A percentile compares a stretch with the other conserved stretches of the same genome.
Conservation (phyloP, 2,329 filamentous ascomycete species). For the Elsinoe fawcettii region DNA sequence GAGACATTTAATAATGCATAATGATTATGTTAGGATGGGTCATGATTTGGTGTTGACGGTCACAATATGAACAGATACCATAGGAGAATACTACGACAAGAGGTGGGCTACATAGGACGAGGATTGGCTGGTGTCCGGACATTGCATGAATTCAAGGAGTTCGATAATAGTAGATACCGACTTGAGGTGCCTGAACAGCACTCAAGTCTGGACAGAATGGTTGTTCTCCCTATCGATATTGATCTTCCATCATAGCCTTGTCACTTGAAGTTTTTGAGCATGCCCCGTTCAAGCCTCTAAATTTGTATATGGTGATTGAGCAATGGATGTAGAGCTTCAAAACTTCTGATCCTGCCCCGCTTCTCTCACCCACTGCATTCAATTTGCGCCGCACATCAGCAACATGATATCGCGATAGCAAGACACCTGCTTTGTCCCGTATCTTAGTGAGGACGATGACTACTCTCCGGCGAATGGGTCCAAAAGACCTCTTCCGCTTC, state of each 20-base stretch:
- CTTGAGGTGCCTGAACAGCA: not conserved
- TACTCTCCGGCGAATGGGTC: slow-evolving; percentile 76
- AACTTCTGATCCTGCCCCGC: not conserved
- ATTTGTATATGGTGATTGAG: too few relatives aligned
- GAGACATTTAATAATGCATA: not conserved
- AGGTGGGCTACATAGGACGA: not conserved
- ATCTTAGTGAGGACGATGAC: slow-evolving; percentile 50
- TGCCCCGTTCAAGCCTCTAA: too few relatives aligned
- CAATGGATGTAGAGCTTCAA: too few relatives aligned
- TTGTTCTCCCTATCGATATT: too few relatives aligned
- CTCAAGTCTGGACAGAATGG: not conserved
- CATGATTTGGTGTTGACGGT: slow-evolving; percentile 1
- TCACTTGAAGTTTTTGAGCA: too few relatives aligned
- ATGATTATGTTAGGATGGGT: slow-evolving; percentile 1
- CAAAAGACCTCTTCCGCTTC: slow-evolving; percentile 77
- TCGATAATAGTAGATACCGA: slow-evolving; percentile 6
- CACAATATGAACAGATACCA: slow-evolving; percentile 4
- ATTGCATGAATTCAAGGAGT: not conserved
- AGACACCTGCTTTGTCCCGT: not conserved
- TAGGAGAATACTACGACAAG: not conserved
- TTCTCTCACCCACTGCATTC: not conserved
- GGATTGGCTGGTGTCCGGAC: not conserved
- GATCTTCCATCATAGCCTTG: too few relatives aligned
- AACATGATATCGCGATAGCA: not conserved
- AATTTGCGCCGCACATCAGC: not conserved